These are phyloP conservation scores for Globisporangium ultimum DNA, from an alignment of 352 stramenopile species.

Conservation along the genomic window DNA sequence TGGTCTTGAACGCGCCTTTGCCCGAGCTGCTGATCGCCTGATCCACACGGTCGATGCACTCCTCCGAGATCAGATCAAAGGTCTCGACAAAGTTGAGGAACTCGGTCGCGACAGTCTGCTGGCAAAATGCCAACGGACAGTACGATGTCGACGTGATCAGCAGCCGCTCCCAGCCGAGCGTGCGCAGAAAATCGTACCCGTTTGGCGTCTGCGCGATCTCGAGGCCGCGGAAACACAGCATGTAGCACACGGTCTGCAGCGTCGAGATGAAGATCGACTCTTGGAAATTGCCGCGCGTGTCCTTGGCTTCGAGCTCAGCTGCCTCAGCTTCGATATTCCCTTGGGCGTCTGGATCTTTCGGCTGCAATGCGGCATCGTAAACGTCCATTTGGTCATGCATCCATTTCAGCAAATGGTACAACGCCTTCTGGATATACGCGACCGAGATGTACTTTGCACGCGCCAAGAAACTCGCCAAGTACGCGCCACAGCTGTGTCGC, in stretches of 20 bases:
- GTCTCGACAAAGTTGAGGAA: slow-evolving; percentile 82
- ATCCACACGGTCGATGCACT: slow-evolving; percentile 73
- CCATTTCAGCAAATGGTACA: slow-evolving; percentile 93
- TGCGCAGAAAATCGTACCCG: slow-evolving; percentile 79
- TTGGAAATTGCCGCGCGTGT: slow-evolving; percentile 35
- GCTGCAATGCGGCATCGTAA: slow-evolving; percentile 51
- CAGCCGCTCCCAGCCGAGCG: slow-evolving; percentile 76
- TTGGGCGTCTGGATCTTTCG: slow-evolving; percentile 7
- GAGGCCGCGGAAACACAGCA: slow-evolving; percentile 95
- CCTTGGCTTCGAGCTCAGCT: slow-evolving; percentile 24
- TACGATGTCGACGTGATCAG: slow-evolving; percentile 53
- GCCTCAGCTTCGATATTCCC: slow-evolving; percentile 20
- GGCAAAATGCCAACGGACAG: slow-evolving; percentile 72
- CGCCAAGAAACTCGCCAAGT: slow-evolving; percentile 95
- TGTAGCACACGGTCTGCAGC: slow-evolving; percentile 96
- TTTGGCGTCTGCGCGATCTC: slow-evolving; percentile 72
- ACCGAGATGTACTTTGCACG: slow-evolving; percentile 92
- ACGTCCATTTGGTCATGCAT: slow-evolving; percentile 93
- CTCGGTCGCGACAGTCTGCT: slow-evolving; percentile 75
- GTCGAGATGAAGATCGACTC: slow-evolving; percentile 78
- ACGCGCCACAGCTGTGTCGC: slow-evolving; percentile 92
- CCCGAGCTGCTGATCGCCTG: slow-evolving; percentile 56
- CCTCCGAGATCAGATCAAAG: slow-evolving; percentile 71
- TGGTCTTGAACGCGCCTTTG: slow-evolving; percentile 27
- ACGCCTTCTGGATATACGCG: slow-evolving; percentile 90